phyloP scores from a whole-genome alignment of 495 filamentous ascomycete genomes.

The Jackrogersella multiformis region DNA sequence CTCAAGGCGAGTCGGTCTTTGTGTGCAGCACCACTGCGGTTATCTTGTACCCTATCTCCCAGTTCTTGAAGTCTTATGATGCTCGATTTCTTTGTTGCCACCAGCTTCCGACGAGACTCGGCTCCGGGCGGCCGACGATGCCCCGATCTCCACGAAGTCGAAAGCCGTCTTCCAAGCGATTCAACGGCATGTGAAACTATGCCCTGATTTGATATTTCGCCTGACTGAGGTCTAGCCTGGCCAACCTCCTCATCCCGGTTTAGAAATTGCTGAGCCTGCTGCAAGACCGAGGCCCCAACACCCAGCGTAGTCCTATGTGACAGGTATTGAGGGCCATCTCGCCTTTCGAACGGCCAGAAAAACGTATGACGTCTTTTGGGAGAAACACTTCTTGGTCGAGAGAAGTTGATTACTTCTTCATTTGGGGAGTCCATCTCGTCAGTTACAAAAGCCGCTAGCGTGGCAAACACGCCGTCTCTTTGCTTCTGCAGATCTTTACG shows the following conservation, averaged over 20 bases:
- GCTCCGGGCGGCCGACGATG: background rate
- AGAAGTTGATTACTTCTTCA: slow-evolving; percentile 21
- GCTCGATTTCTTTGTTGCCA: background rate
- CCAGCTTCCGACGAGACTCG: background rate
- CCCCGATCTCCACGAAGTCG: background rate
- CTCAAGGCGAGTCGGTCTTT: slow-evolving; percentile 7
- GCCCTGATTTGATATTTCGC: background rate
- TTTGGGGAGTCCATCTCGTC: too few relatives aligned
- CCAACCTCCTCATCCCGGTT: background rate
- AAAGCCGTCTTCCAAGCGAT: slow-evolving; percentile 3
- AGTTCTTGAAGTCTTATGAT: slow-evolving; percentile 34
- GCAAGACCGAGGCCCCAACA: background rate
- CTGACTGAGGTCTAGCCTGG: background rate
- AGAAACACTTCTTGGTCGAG: slow-evolving; percentile 16
- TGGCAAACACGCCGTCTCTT: slow-evolving; percentile 47
- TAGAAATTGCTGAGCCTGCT: background rate
- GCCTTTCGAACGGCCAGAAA: slow-evolving; percentile 23
- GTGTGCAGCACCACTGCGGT: slow-evolving; percentile 1
- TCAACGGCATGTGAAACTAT: background rate
- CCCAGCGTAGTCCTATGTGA: slow-evolving; percentile 1
- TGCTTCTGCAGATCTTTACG: slow-evolving; percentile 48
- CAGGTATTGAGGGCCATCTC: slow-evolving; percentile 6
- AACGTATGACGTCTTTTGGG: slow-evolving; percentile 11
- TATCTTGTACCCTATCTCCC: slow-evolving; percentile 31
- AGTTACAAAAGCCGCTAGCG: slow-evolving; percentile 17